A percentile compares a stretch with the other conserved stretches of the same genome.
These are phyloP conservation scores for Eucalyptus sp. DNA, from an alignment of 345 rosid species.

Conservation along the genomic window DNA sequence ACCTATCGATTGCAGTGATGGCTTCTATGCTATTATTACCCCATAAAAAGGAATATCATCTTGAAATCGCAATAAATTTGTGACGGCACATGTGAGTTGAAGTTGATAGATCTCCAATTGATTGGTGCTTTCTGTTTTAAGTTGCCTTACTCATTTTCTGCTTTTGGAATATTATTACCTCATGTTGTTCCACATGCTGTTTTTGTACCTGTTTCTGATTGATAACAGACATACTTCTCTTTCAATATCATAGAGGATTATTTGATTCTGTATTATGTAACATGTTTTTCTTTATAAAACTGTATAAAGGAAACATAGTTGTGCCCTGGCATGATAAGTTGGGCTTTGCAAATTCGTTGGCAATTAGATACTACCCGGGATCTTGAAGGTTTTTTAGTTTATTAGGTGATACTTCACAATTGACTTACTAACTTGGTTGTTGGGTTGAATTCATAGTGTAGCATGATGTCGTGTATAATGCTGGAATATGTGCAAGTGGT, in stretches of 20 bases:
- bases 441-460: not conserved
- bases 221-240: not conserved
- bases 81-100: not conserved
- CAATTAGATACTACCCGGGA: not conserved
- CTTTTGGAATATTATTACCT: not conserved
- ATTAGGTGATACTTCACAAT: not conserved
- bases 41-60: not conserved
- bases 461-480: not conserved
- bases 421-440: not conserved
- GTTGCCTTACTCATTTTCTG: not conserved
- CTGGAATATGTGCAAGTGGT: not conserved
- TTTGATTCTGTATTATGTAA: not conserved
- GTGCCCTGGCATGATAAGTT: not conserved
- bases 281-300: not conserved
- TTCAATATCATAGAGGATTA: not conserved
- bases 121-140: not conserved
- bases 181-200: not conserved
- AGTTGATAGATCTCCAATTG: not conserved
- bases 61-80: not conserved
- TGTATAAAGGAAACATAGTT: not conserved
- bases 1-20: not conserved
- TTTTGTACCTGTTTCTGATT: not conserved
- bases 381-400: not conserved
- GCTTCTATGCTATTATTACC: not conserved
- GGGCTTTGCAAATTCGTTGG: not conserved